Base-by-base conservation (phyloP, 805 yeast genomes). In the Yueomyces sp. region DNA sequence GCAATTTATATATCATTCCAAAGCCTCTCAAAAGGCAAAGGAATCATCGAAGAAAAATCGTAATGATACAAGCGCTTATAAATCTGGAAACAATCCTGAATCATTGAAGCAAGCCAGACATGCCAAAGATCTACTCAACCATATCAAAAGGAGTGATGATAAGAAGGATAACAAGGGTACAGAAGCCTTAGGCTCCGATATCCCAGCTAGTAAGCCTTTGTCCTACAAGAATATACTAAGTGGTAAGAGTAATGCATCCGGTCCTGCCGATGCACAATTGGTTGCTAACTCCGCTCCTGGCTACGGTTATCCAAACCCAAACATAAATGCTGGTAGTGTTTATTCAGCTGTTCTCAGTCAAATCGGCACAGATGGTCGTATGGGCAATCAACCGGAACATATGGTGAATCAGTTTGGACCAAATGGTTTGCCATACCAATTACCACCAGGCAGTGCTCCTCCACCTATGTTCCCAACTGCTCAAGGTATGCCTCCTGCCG, bases 1-100 rank as follows among this genome's bases (percentile, higher is more conserved):
- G 48, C 95, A 90, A 59, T 75, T 85, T 34, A 76, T 84, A 37
- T 84, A 73, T 59, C 88, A 83, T 52, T 76, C 87, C 3, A 75
- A 75, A 53, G 81, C 84, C 8, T 76, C 87, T 5, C 56, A 57
- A 46, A 50, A 54, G 36, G 54, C 56, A 12, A 57, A 63, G 45
- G 59, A 58, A 60, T 26, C 63, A 33, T 50, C 64, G 42, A 59
- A 61, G 50, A 57, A 57, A 45, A 54, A 51, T 31, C 53, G 50
- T 11, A 34, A 42, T 39, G 49, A 38, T 26, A 48, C 43, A 39
- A 39, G 36, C 37, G 44, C 38, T 26, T 37, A 38, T 4, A 34
- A 44, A 37, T 42, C 40, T 8, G 36, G 40, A 3, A 39, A 42
- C 28, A 47, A 41, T 19, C 39, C 44, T 12, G 44, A 30, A 32